Evolutionary conservation across 2,329 filamentous ascomycete species (phyloP).

Genomic region (Monosporascus sp.): DNA sequence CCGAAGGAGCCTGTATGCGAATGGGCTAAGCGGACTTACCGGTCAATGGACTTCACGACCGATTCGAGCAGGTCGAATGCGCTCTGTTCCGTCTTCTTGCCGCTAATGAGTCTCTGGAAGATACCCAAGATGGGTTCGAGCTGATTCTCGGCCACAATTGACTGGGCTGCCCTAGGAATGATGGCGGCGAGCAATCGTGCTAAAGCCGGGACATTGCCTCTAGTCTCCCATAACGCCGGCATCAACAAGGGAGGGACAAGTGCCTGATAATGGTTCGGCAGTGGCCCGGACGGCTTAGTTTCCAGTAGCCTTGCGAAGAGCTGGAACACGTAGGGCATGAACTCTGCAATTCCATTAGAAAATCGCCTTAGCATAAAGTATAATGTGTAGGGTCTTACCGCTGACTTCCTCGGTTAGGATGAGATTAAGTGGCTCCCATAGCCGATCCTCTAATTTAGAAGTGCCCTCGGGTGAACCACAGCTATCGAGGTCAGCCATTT

Average conservation of each 20-base stretch:
- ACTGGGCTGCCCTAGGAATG: constrained; percentile 68
- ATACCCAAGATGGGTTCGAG: constrained; percentile 87
- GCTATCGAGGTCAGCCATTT: constrained; percentile 32
- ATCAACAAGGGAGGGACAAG: constrained; percentile 74
- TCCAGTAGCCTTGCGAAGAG: constrained; percentile 88
- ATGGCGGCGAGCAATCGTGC: constrained; percentile 80
- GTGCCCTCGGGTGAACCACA: constrained; percentile 62
- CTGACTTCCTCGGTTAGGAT: constrained; percentile 79
- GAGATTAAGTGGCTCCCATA: constrained; percentile 78
- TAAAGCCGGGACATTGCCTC: constrained; percentile 88
- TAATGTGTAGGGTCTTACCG: constrained; percentile 40
- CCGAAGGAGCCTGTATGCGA: not conserved
- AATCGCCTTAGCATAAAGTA: not conserved
- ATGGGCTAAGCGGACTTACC: constrained; percentile 43
- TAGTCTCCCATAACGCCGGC: constrained; percentile 83
- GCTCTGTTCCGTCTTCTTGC: constrained; percentile 78
- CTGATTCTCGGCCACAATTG: constrained; percentile 74
- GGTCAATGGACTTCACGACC: constrained; percentile 66
- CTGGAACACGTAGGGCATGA: constrained; percentile 95
- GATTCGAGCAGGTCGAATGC: constrained; percentile 88
- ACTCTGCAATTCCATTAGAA: constrained; percentile 56
- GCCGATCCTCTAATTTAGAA: constrained; percentile 68
- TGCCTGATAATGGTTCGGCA: constrained; percentile 76
- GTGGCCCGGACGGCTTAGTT: constrained; percentile 69
- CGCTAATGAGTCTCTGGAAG: constrained; percentile 82